Evolutionary conservation across 345 rosid species (phyloP).

Genomic region (Acer saccharum): DNA sequence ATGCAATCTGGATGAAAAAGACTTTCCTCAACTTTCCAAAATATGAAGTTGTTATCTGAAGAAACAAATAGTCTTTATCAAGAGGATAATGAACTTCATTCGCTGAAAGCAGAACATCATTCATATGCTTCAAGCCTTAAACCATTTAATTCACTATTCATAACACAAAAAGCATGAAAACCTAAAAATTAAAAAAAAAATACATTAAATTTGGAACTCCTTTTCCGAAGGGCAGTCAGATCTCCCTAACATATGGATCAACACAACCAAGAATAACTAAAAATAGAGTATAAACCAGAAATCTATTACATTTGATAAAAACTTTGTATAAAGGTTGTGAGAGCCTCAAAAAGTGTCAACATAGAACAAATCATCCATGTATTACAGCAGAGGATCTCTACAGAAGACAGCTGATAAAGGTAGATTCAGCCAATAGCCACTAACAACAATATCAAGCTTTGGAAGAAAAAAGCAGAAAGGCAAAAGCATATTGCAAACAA

Average conservation of each 20-base stretch:
- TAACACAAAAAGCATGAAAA: not conserved
- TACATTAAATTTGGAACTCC: not conserved
- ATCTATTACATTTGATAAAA: not conserved
- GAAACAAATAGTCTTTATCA: not conserved
- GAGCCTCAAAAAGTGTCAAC: not conserved
- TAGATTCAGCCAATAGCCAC: not conserved
- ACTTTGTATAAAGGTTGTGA: not conserved
- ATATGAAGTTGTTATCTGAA: not conserved
- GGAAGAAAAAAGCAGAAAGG: not conserved
- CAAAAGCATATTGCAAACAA: not conserved
- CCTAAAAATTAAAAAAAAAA: not conserved
- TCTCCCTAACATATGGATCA: not conserved
- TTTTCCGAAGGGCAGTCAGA: not conserved
- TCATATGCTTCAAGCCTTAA: not conserved
- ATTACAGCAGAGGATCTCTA: not conserved
- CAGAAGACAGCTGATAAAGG: not conserved
- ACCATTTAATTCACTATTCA: not conserved
- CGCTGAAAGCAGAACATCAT: not conserved
- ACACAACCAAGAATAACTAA: not conserved
- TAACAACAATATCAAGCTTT: conserved; percentile 5
- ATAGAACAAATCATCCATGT: conserved; percentile 8
- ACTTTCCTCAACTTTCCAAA: not conserved
- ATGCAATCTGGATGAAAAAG: not conserved
- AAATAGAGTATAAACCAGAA: not conserved
- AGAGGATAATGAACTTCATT: not conserved